Evolutionary conservation across 768 basidiomycete species (phyloP).

Genomic region (Suillus subaureus): DNA sequence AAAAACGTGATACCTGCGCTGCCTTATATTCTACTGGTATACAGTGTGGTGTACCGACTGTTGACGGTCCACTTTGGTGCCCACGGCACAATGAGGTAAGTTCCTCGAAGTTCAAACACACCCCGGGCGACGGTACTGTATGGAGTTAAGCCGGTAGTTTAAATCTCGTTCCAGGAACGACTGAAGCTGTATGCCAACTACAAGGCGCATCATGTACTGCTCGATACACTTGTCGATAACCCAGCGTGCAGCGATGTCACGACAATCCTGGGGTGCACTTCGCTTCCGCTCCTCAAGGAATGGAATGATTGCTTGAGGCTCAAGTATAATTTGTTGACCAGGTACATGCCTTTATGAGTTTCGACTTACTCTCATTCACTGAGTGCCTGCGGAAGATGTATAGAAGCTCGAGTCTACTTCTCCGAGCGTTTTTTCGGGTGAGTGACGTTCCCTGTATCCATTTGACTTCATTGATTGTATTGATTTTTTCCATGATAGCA

Average conservation of each 20-base stretch:
- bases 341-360: constrained; percentile 19
- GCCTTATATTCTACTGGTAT: constrained; percentile 19
- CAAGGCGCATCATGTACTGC: constrained; percentile 35
- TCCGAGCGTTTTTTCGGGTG: constrained; percentile 44
- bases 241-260: constrained; percentile 27
- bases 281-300: constrained; percentile 32
- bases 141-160: background rate
- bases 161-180: constrained; percentile 28
- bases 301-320: constrained; percentile 35
- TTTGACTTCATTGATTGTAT: background rate
- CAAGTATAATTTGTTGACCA: constrained; percentile 37
- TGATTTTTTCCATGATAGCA: constrained; percentile 8
- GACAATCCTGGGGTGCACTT: constrained; percentile 31
- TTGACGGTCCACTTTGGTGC: constrained; percentile 26
- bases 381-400: constrained; percentile 32
- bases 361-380: background rate
- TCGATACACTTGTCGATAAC: constrained; percentile 31
- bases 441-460: constrained; percentile 12
- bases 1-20: constrained; percentile 19
- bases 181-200: constrained; percentile 40
- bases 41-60: constrained; percentile 16
- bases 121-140: background rate
- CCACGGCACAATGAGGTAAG: constrained; percentile 34
- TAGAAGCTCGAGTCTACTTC: constrained; percentile 40
- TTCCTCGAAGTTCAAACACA: background rate